Base-by-base conservation (phyloP, 495 filamentous ascomycete species). In the Aspergillus avenaceus region DNA sequence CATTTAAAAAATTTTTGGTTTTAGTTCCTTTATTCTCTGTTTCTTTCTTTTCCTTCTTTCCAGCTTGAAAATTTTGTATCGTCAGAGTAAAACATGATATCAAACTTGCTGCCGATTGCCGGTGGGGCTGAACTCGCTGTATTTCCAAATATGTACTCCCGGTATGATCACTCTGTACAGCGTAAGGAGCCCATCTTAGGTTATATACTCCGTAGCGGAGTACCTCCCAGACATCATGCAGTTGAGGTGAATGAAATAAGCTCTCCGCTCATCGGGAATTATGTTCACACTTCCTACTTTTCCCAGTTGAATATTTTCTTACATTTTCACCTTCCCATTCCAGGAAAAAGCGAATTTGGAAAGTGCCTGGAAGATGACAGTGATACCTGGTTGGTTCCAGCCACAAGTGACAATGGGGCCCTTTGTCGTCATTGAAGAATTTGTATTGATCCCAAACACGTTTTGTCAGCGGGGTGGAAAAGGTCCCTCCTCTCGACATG, bases 61-160 rank as follows among this genome's bases (percentile, higher is more conserved):
- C 26, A 28, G 7, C 5, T 19, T 27, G n/a, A 27, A 9, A 45
- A 45, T 21, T n/a, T 5, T 16, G 34, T 38, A 38, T 38, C 16
- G 14, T 38, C 34, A 38, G 34, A 21, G 34, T 38, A 38, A 38
- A 38, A 29, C 40, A 41, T 38, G 29, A 54, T 49, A 47, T 50
- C 46, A 55, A 49, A 42, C 26, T 49, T n/a, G 36, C 47, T 55
- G 47, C 53, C 53, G 53, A 55, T 55, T 38, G 14, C 48, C 53
- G 59, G 64, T 69, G 65, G 65, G 63, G 63, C 56, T 16, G n/a
- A 23, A 41, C 38, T 47, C 44, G 49, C 51, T 62, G 43, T 52
- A 48, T 64, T 69, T 70, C 66, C 66, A 54, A 64, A 70, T 65
- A 41, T 53, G 62, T 65, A 23, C 48, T 46, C 45, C 55, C 64